These are phyloP conservation scores for Pseudocercospora crystallina DNA, from an alignment of 2,329 filamentous ascomycete genomes.

Conservation along the genomic window DNA sequence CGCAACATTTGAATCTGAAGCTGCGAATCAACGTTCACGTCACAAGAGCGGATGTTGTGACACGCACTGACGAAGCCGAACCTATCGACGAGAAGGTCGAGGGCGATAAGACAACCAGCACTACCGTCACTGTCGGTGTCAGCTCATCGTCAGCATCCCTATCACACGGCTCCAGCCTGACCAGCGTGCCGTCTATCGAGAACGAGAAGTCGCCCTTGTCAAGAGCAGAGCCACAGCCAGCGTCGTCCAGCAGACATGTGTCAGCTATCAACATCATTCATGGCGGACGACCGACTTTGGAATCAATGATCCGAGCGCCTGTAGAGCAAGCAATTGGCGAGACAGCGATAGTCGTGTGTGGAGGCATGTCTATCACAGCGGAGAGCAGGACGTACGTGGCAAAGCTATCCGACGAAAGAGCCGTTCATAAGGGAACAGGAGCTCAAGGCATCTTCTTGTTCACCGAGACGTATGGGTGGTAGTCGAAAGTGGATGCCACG, in stretches of 20 bases:
- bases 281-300: constrained; percentile 54
- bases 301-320: constrained; percentile 53
- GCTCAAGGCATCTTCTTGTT: constrained; percentile 64
- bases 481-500: not conserved
- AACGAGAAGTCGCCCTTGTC: constrained; percentile 23
- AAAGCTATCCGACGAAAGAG: constrained; percentile 61
- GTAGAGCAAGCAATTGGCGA: constrained; percentile 62
- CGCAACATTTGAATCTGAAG: constrained; percentile 37
- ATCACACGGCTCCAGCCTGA: constrained; percentile 29
- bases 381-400: constrained; percentile 57
- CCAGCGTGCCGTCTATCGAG: constrained; percentile 36
- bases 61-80: not conserved
- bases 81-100: constrained; percentile 24
- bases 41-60: constrained; percentile 36
- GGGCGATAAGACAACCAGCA: constrained; percentile 24
- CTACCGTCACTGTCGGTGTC: constrained; percentile 26
- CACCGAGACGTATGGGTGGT: constrained; percentile 57
- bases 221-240: not conserved
- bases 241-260: not conserved
- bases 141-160: not conserved
- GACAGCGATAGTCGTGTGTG: constrained; percentile 63
- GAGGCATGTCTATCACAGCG: constrained; percentile 56
- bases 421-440: constrained; percentile 66
- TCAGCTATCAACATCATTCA: constrained; percentile 33
- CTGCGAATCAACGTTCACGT: constrained; percentile 56